A percentile compares a stretch with the other conserved stretches of the same genome.
phyloP scores from a whole-genome alignment of 441 rosid species.

The Dalechampia spathulata region DNA sequence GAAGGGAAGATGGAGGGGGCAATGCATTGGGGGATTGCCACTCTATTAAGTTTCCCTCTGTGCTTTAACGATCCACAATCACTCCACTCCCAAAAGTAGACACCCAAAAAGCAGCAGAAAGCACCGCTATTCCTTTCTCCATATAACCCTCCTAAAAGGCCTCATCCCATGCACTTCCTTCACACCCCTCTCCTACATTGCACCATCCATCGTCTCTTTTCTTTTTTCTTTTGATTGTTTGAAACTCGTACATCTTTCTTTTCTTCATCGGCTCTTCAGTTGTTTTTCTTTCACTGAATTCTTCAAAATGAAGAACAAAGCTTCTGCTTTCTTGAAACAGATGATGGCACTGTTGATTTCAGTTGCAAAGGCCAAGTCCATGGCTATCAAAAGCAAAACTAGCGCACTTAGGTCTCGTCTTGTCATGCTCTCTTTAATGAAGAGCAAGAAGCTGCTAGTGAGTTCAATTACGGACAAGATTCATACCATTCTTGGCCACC shows the following conservation, averaged over 20 bases:
- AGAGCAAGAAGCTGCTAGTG: conserved; percentile 47
- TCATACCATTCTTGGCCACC: conserved; percentile 26
- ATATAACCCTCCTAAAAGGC: background rate
- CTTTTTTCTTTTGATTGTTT: too few relatives aligned
- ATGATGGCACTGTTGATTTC: conserved; percentile 29
- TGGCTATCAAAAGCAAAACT: conserved; percentile 55
- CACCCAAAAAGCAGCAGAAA: background rate
- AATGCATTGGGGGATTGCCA: conserved; percentile 7
- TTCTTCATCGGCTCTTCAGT: too few relatives aligned
- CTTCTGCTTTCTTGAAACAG: conserved; percentile 44
- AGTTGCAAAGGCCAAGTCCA: conserved; percentile 47
- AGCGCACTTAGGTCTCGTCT: conserved; percentile 54
- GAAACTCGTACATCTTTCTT: too few relatives aligned
- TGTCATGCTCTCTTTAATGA: conserved; percentile 53
- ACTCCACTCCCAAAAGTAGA: conserved; percentile 13
- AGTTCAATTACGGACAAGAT: conserved; percentile 56
- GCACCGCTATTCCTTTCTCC: background rate
- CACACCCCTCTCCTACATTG: too few relatives aligned
- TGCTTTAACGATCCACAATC: conserved; percentile 1
- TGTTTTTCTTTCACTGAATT: too few relatives aligned
- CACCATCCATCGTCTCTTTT: too few relatives aligned
- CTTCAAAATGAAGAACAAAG: conserved; percentile 49
- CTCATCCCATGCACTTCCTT: too few relatives aligned
- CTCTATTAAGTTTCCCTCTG: conserved; percentile 6
- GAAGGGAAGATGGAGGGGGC: too few relatives aligned